phyloP scores from a whole-genome alignment of 2,329 filamentous ascomycete species.

The Periconia digitata region DNA sequence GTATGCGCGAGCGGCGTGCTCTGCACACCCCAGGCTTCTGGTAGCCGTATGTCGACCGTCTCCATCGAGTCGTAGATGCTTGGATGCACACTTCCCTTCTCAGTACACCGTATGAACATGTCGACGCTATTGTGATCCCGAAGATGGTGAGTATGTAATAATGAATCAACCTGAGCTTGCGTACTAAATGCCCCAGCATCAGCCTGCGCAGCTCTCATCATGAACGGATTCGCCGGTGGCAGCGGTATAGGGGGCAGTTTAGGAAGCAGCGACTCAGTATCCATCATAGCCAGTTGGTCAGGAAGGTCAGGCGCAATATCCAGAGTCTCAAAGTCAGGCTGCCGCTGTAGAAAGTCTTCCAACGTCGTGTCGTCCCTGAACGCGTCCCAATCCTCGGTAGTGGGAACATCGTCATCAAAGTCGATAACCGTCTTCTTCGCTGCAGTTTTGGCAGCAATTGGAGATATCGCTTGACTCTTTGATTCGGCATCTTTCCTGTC shows the following conservation, averaged over 20 bases:
- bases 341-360: constrained; percentile 44
- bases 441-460: constrained; percentile 4
- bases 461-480: background rate
- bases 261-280: constrained; percentile 40
- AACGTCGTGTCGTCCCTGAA: constrained; percentile 36
- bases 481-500: constrained; percentile 3
- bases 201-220: constrained; percentile 25
- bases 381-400: constrained; percentile 38
- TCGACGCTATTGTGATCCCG: constrained; percentile 75
- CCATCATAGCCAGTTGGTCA: constrained; percentile 45
- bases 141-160: constrained; percentile 51
- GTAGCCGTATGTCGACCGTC: constrained; percentile 66
- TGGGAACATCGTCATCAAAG: constrained; percentile 18
- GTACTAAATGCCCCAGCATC: constrained; percentile 42
- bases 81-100: constrained; percentile 71
- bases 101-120: constrained; percentile 73
- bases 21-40: constrained; percentile 46
- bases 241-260: constrained; percentile 42
- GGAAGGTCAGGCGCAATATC: constrained; percentile 42
- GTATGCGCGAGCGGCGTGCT: constrained; percentile 61
- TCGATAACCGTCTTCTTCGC: constrained; percentile 17
- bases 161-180: constrained; percentile 44
- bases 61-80: constrained; percentile 85
- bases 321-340: constrained; percentile 35
- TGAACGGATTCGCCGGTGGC: constrained; percentile 37